Evolutionary conservation across 805 yeast genomes (phyloP), one percentile per base, ranked within the genome.

Genomic region (Lachancea thermotolerans): DNA sequence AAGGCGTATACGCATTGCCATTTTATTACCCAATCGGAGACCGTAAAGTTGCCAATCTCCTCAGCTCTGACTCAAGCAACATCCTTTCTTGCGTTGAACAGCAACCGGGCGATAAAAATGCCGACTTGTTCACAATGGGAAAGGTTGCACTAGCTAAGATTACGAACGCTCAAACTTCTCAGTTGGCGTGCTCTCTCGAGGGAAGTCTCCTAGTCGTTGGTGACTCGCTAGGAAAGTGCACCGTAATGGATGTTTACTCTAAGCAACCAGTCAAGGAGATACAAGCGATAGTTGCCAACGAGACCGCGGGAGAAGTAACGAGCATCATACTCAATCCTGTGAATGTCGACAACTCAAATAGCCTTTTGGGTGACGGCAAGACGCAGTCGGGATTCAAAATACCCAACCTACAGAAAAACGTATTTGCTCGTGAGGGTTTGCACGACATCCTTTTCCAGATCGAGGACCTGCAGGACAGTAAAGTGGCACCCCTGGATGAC

Each of bases 151-250:
- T 65, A 27, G 52, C 52, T 1, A 58, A 50, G 37, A 15, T 64
- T 2, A 31, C 49, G 8, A 57, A 60, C 1, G 60, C 62, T 5
- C 48, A 57, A 2, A 77, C 85, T 2, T 76, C 86, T 0, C 66
- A 76, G 34, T 52, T 89, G 42, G 70, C 68, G 1, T 63, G 85
- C 2, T 79, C 89, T 5, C 67, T 84, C 57, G 97, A 90, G 59
- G 95, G 91, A 4, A 78, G 90, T 14, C 62, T 69, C 32, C 56
- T 90, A 5, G 67, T 84, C 2, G 77, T 88, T 5, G 97, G 96
- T 31, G 95, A 86, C 58, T 62, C 73, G 0, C 57, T 54, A n/a
- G 97, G 97, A 1, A 71, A 75, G 27, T 77, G 86, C 2, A 74
- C 75, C 35, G 71, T 81, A 1, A 74, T 82, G 54, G 97, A 91